Evolutionary conservation across 23 red algal genomes (phyloP).

Genomic region (Cyanidioschyzon merolae): DNA sequence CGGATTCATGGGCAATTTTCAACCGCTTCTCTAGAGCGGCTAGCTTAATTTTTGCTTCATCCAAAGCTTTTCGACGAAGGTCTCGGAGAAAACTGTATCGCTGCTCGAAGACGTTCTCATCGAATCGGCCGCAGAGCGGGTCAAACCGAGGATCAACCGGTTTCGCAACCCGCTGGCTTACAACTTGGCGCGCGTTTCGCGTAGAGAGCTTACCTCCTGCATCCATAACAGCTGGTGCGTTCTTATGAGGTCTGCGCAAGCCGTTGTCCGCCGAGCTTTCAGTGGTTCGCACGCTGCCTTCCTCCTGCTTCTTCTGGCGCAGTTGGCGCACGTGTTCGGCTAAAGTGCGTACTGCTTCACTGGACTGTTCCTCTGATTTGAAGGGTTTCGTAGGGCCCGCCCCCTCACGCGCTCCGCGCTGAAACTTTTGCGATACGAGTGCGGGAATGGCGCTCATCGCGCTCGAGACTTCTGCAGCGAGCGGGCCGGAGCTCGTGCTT

Average conservation of each 20-base stretch:
- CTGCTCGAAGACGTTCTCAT: not conserved
- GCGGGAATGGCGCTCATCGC: too few species aligned
- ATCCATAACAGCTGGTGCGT: not conserved
- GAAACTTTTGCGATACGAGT: too few species aligned
- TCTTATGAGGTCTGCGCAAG: not conserved
- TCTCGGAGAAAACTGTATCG: slow-evolving; percentile 1
- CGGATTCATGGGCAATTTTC: not conserved
- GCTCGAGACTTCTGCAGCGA: too few species aligned
- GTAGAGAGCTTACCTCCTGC: not conserved
- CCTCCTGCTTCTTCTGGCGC: not conserved
- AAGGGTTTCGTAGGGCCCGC: too few species aligned
- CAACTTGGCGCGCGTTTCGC: not conserved
- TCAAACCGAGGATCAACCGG: slow-evolving; percentile 10
- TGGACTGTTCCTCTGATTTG: too few species aligned
- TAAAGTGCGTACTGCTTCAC: too few species aligned
- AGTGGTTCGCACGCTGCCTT: not conserved
- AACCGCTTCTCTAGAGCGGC: not conserved
- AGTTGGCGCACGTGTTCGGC: not conserved
- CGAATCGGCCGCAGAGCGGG: not conserved
- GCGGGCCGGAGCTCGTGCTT: too few species aligned
- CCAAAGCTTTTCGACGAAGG: not conserved
- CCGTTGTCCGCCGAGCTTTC: not conserved
- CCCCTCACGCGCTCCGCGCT: too few species aligned
- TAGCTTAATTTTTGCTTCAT: not conserved
- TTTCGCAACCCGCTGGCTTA: not conserved